Conservation (phyloP, 805 yeast genomes). For the Danielozyma ontarioensis region DNA sequence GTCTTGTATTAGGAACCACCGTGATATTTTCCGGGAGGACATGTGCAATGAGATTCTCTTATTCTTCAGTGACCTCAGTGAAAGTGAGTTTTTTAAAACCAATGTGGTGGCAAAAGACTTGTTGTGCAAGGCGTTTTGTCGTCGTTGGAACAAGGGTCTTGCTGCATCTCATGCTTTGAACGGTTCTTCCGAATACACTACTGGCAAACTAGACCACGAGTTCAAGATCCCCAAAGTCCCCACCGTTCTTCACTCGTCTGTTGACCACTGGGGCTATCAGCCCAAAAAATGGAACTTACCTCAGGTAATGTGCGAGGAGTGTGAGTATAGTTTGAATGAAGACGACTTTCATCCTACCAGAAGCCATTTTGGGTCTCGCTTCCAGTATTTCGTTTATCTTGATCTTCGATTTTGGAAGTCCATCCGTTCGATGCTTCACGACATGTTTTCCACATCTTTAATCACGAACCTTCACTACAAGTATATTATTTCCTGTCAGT, state of each 20-base stretch:
- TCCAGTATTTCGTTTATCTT: constrained; percentile 55
- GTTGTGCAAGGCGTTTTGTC: constrained; percentile 53
- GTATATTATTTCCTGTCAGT: constrained; percentile 63
- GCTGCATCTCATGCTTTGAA: constrained; percentile 3
- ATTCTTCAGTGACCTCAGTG: constrained; percentile 62
- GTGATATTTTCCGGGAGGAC: constrained; percentile 75
- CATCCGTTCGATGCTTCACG: constrained; percentile 53
- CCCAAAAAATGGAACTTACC: constrained; percentile 46
- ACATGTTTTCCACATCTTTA: constrained; percentile 58
- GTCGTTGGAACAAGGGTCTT: constrained; percentile 57
- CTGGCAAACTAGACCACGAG: constrained; percentile 29
- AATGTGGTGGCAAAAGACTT: constrained; percentile 43
- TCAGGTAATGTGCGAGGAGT: constrained; percentile 35
- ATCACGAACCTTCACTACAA: constrained; percentile 57
- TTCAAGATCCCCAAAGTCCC: constrained; percentile 36
- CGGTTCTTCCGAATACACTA: constrained; percentile 13
- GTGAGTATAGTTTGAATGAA: constrained; percentile 38
- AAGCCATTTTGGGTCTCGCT: constrained; percentile 45
- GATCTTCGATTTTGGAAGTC: constrained; percentile 72
- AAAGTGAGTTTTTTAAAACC: constrained; percentile 48
- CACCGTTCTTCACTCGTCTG: constrained; percentile 6
- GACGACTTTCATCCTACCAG: constrained; percentile 20
- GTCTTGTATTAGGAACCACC: constrained; percentile 56
- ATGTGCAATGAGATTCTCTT: constrained; percentile 66
- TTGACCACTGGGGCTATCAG: constrained; percentile 33